These are phyloP conservation scores for Sphaceloma murrayae DNA, from an alignment of 2,329 filamentous ascomycete genomes.

Conservation along the genomic window DNA sequence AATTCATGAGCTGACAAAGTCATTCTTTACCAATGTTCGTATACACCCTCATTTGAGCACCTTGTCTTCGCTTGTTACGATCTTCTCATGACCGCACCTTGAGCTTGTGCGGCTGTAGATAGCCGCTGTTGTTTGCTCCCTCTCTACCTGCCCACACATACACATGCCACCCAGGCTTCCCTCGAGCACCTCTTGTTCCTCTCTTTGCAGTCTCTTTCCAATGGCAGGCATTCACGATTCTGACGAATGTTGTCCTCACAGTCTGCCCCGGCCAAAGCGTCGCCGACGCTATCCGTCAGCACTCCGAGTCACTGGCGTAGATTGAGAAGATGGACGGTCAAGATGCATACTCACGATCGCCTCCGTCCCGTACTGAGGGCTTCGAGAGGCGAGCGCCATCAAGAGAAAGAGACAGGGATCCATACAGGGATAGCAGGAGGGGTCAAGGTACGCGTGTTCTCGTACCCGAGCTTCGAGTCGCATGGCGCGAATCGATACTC, in stretches of 20 bases:
- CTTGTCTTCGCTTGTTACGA: neutral
- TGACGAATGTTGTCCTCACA: constrained; percentile 19
- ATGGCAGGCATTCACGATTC: constrained; percentile 1
- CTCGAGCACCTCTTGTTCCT: constrained; percentile 10
- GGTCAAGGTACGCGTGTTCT: constrained; percentile 25
- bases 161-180: neutral
- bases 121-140: neutral
- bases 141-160: constrained; percentile 14
- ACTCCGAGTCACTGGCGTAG: constrained; percentile 1
- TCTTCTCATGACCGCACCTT: neutral
- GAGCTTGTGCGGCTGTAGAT: neutral
- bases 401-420: constrained; percentile 21
- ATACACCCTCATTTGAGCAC: constrained; percentile 4
- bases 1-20: constrained; percentile 6
- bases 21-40: constrained; percentile 12
- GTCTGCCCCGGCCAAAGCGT: constrained; percentile 12
- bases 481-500: neutral
- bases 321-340: constrained; percentile 19
- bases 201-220: neutral
- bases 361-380: constrained; percentile 15
- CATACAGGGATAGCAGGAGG: constrained; percentile 26
- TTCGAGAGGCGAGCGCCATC: neutral
- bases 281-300: constrained; percentile 17
- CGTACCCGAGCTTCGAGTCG: neutral
- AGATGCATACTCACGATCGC: constrained; percentile 19